phyloP scores from a whole-genome alignment of 306 rosid genomes.

The Adenanthera pavonina region DNA sequence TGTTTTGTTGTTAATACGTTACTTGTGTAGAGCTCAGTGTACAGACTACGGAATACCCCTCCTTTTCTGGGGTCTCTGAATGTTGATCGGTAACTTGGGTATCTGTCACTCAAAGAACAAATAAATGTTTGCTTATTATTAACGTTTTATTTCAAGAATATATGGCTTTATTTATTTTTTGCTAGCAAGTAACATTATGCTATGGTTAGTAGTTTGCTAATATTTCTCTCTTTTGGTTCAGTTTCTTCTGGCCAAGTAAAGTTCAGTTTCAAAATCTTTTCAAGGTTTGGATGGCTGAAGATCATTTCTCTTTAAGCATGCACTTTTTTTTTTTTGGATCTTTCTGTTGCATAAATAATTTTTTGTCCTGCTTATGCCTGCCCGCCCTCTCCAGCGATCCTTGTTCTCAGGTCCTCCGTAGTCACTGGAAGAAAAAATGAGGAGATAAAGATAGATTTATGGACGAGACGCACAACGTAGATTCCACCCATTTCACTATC shows the following conservation, averaged over 20 bases:
- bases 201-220: not conserved
- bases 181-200: not conserved
- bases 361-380: slow-evolving; percentile 3
- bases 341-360: not conserved
- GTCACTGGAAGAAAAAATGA: not conserved
- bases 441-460: not conserved
- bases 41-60: slow-evolving; percentile 43
- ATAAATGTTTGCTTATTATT: slow-evolving; percentile 36
- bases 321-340: not conserved
- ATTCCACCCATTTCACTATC: not conserved
- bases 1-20: slow-evolving; percentile 44
- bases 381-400: not conserved
- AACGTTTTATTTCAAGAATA: slow-evolving; percentile 23
- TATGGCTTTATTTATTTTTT: not conserved
- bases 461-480: not conserved
- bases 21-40: slow-evolving; percentile 55
- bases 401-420: not conserved
- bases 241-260: not conserved
- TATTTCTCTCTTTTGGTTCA: slow-evolving; percentile 11
- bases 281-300: not conserved
- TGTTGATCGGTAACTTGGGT: slow-evolving; percentile 56
- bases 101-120: slow-evolving; percentile 43
- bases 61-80: slow-evolving; percentile 38
- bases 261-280: not conserved
- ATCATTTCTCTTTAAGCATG: not conserved